Conservation (phyloP, 805 yeast species). For the Candida ipomoeae region DNA sequence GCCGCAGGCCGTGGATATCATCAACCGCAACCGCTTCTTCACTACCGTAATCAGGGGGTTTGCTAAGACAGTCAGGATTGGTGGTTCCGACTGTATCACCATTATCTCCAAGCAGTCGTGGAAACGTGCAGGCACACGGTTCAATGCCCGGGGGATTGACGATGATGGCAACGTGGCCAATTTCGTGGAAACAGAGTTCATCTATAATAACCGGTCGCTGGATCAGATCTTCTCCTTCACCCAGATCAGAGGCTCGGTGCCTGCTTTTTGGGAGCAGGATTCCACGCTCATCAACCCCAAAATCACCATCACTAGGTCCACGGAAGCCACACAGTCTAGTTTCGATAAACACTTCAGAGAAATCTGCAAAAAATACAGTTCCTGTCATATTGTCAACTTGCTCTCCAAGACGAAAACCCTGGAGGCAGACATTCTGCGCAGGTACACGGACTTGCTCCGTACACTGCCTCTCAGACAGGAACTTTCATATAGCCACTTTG, state of each 20-base stretch:
- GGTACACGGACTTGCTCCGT: constrained; percentile 58
- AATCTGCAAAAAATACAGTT: constrained; percentile 72
- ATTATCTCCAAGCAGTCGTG: constrained; percentile 93
- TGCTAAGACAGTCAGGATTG: constrained; percentile 66
- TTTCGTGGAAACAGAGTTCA: constrained; percentile 61
- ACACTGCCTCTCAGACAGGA: constrained; percentile 27
- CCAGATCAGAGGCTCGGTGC: constrained; percentile 94
- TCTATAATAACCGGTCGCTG: constrained; percentile 47
- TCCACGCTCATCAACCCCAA: constrained; percentile 87
- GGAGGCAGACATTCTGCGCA: constrained; percentile 66
- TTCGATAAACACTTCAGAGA: constrained; percentile 77
- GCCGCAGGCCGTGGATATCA: constrained; percentile 47
- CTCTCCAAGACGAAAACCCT: constrained; percentile 70
- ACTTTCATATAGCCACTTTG: constrained; percentile 70
- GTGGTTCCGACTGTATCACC: constrained; percentile 51
- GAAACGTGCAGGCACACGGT: constrained; percentile 41
- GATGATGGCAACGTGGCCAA: constrained; percentile 21
- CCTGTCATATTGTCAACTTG: constrained; percentile 83
- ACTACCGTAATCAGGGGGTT: constrained; percentile 95
- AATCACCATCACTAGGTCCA: constrained; percentile 80
- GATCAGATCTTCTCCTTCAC: constrained; percentile 65
- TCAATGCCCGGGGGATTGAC: constrained; percentile 20
- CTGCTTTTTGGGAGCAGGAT: constrained; percentile 97
- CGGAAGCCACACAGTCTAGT: constrained; percentile 89
- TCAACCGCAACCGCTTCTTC: constrained; percentile 76